phyloP scores from a whole-genome alignment of 2,329 filamentous ascomycete genomes.

The Beauveria australis region DNA sequence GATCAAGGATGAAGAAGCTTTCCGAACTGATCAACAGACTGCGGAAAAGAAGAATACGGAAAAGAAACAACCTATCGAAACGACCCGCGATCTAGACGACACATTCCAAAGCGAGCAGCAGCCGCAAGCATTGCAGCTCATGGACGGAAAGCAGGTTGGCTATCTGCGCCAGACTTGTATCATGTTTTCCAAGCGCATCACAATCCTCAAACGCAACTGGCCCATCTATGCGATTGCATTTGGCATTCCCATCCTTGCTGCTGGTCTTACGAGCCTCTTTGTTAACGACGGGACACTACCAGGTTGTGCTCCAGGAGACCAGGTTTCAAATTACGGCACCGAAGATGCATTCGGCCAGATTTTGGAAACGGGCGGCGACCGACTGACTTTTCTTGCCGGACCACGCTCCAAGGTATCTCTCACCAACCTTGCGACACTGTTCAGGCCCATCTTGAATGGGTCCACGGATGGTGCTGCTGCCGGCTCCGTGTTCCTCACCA shows the following conservation, averaged over 20 bases:
- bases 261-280: conserved; percentile 71
- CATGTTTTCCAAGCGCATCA: conserved; percentile 69
- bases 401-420: conserved; percentile 30
- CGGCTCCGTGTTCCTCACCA: conserved; percentile 16
- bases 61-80: conserved; percentile 18
- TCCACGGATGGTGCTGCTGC: conserved; percentile 16
- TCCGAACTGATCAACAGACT: conserved; percentile 17
- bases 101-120: conserved; percentile 19
- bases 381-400: conserved; percentile 23
- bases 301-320: conserved; percentile 43
- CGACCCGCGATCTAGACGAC: conserved; percentile 8
- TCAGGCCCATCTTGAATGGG: conserved; percentile 32
- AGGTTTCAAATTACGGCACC: conserved; percentile 32
- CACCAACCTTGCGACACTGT: conserved; percentile 22
- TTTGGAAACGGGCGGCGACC: conserved; percentile 14
- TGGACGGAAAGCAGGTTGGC: conserved; percentile 61
- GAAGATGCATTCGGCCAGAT: conserved; percentile 32
- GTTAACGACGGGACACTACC: conserved; percentile 47
- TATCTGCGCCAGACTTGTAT: conserved; percentile 64
- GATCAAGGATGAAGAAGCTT: conserved; percentile 46
- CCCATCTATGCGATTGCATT: conserved; percentile 69
- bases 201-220: conserved; percentile 70
- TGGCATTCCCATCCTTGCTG: conserved; percentile 69
- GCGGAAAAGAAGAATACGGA: conserved; percentile 19
- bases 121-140: conserved; percentile 42